A percentile compares a stretch with the other conserved stretches of the same genome.
Evolutionary conservation across 148 eudicot genomes (phyloP).

Genomic region (Dysphania ambrosioides): DNA sequence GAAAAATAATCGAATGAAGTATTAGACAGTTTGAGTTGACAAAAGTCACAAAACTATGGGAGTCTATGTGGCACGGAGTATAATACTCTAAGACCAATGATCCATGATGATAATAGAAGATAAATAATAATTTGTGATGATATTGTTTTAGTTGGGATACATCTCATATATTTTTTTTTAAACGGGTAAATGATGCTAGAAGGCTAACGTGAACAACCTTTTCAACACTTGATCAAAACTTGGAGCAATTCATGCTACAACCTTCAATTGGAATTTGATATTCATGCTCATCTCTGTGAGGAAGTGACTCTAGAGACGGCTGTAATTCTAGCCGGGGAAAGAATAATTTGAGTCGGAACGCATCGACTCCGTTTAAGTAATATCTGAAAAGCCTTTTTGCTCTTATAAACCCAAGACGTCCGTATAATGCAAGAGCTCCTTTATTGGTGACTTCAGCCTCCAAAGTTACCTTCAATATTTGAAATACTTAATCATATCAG

Average conservation of each 20-base stretch:
- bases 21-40: too few species aligned
- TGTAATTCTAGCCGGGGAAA: conserved; percentile 57
- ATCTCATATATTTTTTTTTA: background rate
- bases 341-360: conserved; percentile 77
- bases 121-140: background rate
- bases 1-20: too few species aligned
- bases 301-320: conserved; percentile 35
- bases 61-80: too few species aligned
- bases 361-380: conserved; percentile 95
- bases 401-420: conserved; percentile 88
- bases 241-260: conserved; percentile 12
- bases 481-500: conserved; percentile 2
- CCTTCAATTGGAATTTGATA: conserved; percentile 32
- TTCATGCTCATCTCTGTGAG: conserved; percentile 26
- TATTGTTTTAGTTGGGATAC: background rate
- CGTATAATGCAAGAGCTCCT: conserved; percentile 91
- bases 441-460: conserved; percentile 97
- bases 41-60: too few species aligned
- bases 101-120: too few species aligned
- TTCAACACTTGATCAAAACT: conserved; percentile 12
- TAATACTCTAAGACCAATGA: too few species aligned
- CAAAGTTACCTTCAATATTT: conserved; percentile 64
- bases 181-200: background rate
- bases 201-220: conserved; percentile 2
- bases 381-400: conserved; percentile 91